Conservation (phyloP, 2,329 filamentous ascomycete genomes). For the Ceratocystis cacaofunesta region DNA sequence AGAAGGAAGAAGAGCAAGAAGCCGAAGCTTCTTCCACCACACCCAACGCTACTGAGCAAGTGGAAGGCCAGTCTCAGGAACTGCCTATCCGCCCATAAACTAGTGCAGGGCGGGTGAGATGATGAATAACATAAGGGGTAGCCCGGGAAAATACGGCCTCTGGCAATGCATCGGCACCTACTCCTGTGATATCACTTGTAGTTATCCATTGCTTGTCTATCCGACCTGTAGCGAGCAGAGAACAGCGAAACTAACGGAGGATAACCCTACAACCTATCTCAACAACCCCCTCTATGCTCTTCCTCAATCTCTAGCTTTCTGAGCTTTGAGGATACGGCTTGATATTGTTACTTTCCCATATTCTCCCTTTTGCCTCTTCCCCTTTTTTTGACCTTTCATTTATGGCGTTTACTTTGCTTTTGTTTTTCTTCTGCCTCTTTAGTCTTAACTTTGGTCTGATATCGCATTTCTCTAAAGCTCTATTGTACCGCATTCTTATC, state of each 20-base stretch:
- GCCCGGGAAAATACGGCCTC: neutral
- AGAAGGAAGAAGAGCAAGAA: constrained; percentile 10
- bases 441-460: constrained; percentile 9
- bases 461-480: neutral
- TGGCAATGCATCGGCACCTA: neutral
- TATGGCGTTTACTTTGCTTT: constrained; percentile 7
- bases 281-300: neutral
- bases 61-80: neutral
- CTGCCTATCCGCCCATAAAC: constrained; percentile 7
- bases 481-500: neutral
- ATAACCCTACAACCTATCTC: neutral
- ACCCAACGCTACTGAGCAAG: neutral
- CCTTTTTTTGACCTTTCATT: neutral
- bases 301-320: neutral
- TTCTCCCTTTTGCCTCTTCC: neutral
- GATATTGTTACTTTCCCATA: neutral
- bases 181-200: neutral
- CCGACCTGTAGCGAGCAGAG: neutral
- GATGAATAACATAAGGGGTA: neutral
- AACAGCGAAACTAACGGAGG: neutral
- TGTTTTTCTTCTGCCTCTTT: constrained; percentile 10
- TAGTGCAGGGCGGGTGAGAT: neutral
- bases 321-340: neutral
- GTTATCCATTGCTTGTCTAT: neutral
- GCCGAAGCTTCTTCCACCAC: neutral